Evolutionary conservation across 1,139 yeast species (phyloP).

Genomic region (Hansenula sp.): DNA sequence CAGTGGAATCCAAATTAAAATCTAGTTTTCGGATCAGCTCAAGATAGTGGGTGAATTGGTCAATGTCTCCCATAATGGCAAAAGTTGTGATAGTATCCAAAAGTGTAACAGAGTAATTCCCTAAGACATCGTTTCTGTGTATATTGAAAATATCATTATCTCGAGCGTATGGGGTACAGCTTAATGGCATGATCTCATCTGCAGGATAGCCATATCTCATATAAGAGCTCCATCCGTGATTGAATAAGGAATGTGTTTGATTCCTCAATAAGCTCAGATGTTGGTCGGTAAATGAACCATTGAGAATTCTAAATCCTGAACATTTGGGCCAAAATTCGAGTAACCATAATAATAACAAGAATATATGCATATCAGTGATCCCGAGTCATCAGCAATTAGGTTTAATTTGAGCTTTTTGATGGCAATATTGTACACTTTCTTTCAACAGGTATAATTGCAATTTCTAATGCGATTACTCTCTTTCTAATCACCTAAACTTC

Average conservation of each 20-base stretch:
- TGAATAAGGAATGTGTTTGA: constrained; percentile 55
- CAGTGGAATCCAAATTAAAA: constrained; percentile 63
- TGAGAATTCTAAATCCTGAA: not conserved
- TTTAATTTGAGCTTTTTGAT: no score
- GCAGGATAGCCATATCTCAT: constrained; percentile 69
- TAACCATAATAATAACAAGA: not conserved
- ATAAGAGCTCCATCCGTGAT: constrained; percentile 78
- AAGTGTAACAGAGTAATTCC: constrained; percentile 74
- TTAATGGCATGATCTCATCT: constrained; percentile 76
- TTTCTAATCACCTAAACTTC: no score
- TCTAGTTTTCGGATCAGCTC: constrained; percentile 36
- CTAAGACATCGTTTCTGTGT: constrained; percentile 77
- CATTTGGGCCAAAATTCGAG: not conserved
- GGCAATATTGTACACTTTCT: no score
- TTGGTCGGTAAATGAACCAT: constrained; percentile 38
- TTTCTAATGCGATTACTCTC: no score
- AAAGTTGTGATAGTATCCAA: constrained; percentile 79
- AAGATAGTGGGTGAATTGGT: constrained; percentile 47
- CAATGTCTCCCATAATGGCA: constrained; percentile 64
- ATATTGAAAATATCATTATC: constrained; percentile 53
- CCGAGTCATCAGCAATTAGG: no score
- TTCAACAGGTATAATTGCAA: not conserved
- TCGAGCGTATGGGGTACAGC: constrained; percentile 67
- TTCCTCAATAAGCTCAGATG: constrained; percentile 44
- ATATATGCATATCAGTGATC: not conserved